A percentile compares a stretch with the other conserved stretches of the same genome.
These are phyloP conservation scores for Taphrina flavorubra DNA, from an alignment of 1,139 yeast genomes.

Conservation along the genomic window DNA sequence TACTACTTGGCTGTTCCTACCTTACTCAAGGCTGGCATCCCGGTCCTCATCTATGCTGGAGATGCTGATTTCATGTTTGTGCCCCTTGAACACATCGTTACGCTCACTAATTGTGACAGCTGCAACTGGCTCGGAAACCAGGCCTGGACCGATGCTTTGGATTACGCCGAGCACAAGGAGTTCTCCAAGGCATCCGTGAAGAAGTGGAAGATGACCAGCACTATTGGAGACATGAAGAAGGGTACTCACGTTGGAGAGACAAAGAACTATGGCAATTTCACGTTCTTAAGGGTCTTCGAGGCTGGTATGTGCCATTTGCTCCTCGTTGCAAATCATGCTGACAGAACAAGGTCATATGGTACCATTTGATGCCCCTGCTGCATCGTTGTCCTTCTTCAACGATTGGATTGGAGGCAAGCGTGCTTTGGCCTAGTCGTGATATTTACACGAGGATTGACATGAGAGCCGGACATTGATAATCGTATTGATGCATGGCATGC, in stretches of 20 bases:
- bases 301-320: conserved; percentile 51
- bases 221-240: conserved; percentile 47
- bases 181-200: conserved; percentile 51
- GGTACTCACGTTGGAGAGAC: conserved; percentile 64
- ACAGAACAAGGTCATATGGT: conserved; percentile 60
- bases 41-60: conserved; percentile 83
- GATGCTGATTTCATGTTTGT: conserved; percentile 85
- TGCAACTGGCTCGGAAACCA: conserved; percentile 81
- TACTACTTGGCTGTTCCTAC: conserved; percentile 56
- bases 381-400: conserved; percentile 75
- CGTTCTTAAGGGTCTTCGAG: conserved; percentile 67
- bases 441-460: too few species aligned
- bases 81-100: not conserved
- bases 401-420: conserved; percentile 59
- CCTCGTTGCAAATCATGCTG: not conserved
- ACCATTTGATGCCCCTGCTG: conserved; percentile 80
- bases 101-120: conserved; percentile 10
- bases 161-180: conserved; percentile 59
- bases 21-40: conserved; percentile 59
- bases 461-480: too few species aligned
- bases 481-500: too few species aligned
- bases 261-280: conserved; percentile 63
- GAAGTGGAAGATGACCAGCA: conserved; percentile 51
- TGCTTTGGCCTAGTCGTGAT: conserved; percentile 13
- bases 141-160: conserved; percentile 75